These are phyloP conservation scores for Canavalia gladiata DNA, from an alignment of 306 rosid genomes.

Conservation along the genomic window DNA sequence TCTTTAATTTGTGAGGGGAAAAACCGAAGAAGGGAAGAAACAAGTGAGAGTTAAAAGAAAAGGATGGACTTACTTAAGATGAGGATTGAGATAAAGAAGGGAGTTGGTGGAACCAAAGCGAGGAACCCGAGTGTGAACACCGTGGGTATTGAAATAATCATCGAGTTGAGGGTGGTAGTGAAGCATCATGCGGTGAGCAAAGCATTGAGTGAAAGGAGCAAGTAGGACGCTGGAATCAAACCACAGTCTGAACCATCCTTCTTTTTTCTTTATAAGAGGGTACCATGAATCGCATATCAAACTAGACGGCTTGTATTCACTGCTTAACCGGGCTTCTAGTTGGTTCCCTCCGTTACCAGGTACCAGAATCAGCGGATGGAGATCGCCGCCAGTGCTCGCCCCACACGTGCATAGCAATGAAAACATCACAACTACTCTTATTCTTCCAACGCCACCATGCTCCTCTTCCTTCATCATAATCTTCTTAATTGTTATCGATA, in stretches of 20 bases:
- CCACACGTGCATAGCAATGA: conserved; percentile 55
- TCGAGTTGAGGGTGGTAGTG: conserved; percentile 58
- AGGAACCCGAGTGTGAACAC: conserved; percentile 74
- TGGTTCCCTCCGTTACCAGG: conserved; percentile 97
- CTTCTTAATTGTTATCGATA: not conserved
- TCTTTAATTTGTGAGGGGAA: not conserved
- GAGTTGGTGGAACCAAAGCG: conserved; percentile 78
- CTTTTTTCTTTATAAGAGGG: conserved; percentile 57
- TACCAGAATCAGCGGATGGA: conserved; percentile 75
- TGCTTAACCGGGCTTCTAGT: conserved; percentile 72
- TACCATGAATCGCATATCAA: conserved; percentile 72
- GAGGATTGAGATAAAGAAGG: conserved; percentile 83
- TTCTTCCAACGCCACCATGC: conserved; percentile 18
- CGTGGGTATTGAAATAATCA: conserved; percentile 76
- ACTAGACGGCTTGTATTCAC: conserved; percentile 63
- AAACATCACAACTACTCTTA: conserved; percentile 55
- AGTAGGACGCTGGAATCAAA: conserved; percentile 74
- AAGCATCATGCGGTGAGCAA: conserved; percentile 88
- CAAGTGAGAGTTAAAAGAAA: not conserved
- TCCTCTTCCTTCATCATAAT: conserved; percentile 44
- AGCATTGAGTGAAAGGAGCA: conserved; percentile 80
- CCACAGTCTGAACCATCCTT: conserved; percentile 94
- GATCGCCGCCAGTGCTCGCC: conserved; percentile 50
- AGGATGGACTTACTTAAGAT: conserved; percentile 63
- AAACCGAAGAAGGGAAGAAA: not conserved